Base-by-base conservation (phyloP, 176 grass and related monocot genomes). In the Oryza punctata region DNA sequence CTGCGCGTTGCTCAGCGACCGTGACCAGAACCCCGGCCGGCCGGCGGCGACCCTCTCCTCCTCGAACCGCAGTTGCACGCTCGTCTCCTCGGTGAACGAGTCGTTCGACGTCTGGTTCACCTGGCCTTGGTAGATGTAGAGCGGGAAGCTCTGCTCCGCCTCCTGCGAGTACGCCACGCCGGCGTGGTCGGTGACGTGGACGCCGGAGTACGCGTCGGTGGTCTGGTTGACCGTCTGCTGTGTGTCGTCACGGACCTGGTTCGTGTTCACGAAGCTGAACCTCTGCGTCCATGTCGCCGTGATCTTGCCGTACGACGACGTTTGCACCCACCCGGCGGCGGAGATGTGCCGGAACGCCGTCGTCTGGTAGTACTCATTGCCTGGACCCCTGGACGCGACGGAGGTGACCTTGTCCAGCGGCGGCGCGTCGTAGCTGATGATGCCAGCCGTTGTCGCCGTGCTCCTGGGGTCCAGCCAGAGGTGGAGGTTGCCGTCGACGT, bases 401-500 rank as follows among this genome's bases (percentile, higher is more conserved):
- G 65, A 54, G 16, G 77, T 32, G 41, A 69, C 69, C 1, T 72
- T 70, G 2, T 64, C 68, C 3, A 88, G 83, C 7, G 85, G 79
- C 7, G 91, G 88, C 57, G 91, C 87, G 72, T 91, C 79, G 78
- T 93, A 90, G 73, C 82, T 89, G 44, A 77, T 52, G 47, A 90
- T 16, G 21, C 69, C 12, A 47, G 90, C 95, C 2, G 69, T 27
- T 43, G 92, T 90, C 16, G 76, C 29, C 37, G 59, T 26, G 8
- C 87, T 81, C 72, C 82, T 84, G 0, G 72, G 81, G 72, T 97
- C 95, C 24, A 94, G 70, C 95, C 95, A 97, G 49, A 97, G 90
- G 84, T 94, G 95, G 50, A 97, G 82, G 86, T 97, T 97, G 54
- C 88, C 95, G 78, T 97, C 88, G 5, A 97, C 59, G 78, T 41